Evolutionary conservation across 2,329 filamentous ascomycete species (phyloP), one percentile per base, ranked within the genome.

Genomic region (Epicoccum sorghinum): DNA sequence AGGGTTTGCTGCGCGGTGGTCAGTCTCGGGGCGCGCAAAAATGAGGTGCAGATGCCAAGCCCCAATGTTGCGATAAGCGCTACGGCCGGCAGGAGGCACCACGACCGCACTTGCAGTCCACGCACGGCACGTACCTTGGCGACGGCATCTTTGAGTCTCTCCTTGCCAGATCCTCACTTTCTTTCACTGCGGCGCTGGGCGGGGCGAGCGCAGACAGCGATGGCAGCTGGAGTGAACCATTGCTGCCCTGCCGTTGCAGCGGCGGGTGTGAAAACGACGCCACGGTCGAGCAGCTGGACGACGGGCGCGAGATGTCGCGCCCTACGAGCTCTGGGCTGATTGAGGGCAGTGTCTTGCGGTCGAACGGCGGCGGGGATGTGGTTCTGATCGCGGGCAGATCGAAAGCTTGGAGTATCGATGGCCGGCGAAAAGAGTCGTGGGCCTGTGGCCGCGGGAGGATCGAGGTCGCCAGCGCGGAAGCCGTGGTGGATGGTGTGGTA

Each of bases 381-480:
- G 74, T 78, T 32, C 74, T 80, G 68, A 80, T 76, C 13, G 77
- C 69, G 29, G 78, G 73, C 66, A 81, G 74, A 61, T 81, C 75
- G 46, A 78, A 77, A 44, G 67, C 71, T 62, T 79, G 75, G 54
- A 82, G 78, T 60, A 80, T 76, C 60, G 82, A 81, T 32, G 78
- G 75, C 61, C 79, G 74, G 65, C 75, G 71, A 69, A 77, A 72
- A 67, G 73, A 69, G 53, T 81, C 83, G 72, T 83, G 79, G 79
- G 82, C 80, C 78, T 83, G 80, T 62, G 83, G 81, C 81, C 82
- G 78, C 69, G 83, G 85, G 54, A 85, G 77, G 69, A 84, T 74
- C 30, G 74, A 76, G 68, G 81, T 80, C 76, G 82, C 82, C 75
- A 86, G 81, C 69, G 82, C 81, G 75, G 82, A 86, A 78, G 83